phyloP scores from a whole-genome alignment of 495 filamentous ascomycete species.

The Aspergillus asperescens region DNA sequence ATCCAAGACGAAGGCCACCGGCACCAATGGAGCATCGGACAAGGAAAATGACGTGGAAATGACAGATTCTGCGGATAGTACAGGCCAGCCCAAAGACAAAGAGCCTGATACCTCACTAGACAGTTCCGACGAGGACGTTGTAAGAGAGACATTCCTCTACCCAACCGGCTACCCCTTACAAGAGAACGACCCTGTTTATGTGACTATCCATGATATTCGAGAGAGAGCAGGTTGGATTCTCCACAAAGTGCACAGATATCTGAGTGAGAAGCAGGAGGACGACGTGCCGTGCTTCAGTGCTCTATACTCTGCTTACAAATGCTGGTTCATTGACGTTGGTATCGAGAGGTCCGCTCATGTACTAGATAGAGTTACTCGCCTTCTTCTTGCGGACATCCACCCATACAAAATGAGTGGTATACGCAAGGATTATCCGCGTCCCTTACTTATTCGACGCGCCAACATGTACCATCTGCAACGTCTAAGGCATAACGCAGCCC shows the following conservation, averaged over 20 bases:
- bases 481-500: conserved; percentile 83
- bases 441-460: conserved; percentile 80
- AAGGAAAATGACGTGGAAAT: conserved; percentile 40
- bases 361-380: conserved; percentile 74
- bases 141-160: conserved; percentile 77
- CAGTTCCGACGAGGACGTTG: conserved; percentile 75
- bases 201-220: conserved; percentile 71
- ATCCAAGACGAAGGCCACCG: conserved; percentile 34
- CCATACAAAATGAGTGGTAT: conserved; percentile 92
- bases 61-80: conserved; percentile 23
- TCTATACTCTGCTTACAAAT: conserved; percentile 83
- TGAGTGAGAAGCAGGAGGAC: conserved; percentile 82
- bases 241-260: conserved; percentile 77
- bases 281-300: conserved; percentile 93
- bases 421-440: conserved; percentile 86
- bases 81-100: conserved; percentile 43
- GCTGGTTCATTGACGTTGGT: conserved; percentile 97
- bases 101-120: conserved; percentile 58
- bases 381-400: conserved; percentile 77
- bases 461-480: conserved; percentile 93
- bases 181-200: conserved; percentile 57
- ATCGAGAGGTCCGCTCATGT: conserved; percentile 94
- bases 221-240: conserved; percentile 73
- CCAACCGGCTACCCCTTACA: conserved; percentile 78
- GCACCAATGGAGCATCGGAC: conserved; percentile 19